Percentiles rank a stretch among this genome's conserved stretches.
Evolutionary conservation across 2,329 filamentous ascomycete genomes (phyloP).

Genomic region (Colletotrichum camelliae): DNA sequence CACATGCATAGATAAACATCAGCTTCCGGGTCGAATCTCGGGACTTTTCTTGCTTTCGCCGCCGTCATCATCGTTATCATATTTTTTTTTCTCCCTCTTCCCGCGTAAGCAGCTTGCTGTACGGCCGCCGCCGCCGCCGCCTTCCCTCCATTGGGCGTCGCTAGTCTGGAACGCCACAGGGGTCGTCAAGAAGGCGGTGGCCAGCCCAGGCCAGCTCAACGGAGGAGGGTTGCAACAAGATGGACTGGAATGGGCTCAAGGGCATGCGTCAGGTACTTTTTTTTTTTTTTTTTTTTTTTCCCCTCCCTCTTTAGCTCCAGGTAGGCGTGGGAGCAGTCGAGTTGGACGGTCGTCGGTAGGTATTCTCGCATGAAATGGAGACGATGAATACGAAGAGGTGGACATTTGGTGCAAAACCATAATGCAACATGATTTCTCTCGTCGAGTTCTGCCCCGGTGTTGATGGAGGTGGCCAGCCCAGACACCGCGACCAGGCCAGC

Average conservation of each 20-base stretch:
- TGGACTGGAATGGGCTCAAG: constrained; percentile 1
- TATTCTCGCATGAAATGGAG: not conserved
- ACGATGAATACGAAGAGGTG: not conserved
- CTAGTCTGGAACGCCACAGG: constrained; percentile 19
- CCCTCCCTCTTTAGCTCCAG: not conserved
- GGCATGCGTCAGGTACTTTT: not conserved
- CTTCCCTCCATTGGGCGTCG: constrained; percentile 9
- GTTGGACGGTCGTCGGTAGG: not conserved
- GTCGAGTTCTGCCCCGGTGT: not conserved
- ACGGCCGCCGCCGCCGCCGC: not conserved
- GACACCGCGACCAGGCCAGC: not conserved
- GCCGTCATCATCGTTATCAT: constrained; percentile 3
- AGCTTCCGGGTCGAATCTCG: not conserved
- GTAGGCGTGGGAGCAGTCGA: not conserved
- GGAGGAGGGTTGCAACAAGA: constrained; percentile 10
- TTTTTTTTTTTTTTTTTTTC: not conserved
- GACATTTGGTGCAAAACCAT: not conserved
- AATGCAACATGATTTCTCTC: not conserved
- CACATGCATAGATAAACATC: not conserved
- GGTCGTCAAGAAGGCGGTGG: constrained; percentile 15
- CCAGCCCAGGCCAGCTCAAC: not conserved
- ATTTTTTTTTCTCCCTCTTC: constrained; percentile 4
- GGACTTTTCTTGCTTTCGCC: not conserved
- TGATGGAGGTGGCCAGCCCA: not conserved
- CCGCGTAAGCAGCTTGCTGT: not conserved